A percentile compares a stretch with the other conserved stretches of the same genome.
Evolutionary conservation across 345 rosid genomes (phyloP).

Genomic region (Aethionema arabicum): DNA sequence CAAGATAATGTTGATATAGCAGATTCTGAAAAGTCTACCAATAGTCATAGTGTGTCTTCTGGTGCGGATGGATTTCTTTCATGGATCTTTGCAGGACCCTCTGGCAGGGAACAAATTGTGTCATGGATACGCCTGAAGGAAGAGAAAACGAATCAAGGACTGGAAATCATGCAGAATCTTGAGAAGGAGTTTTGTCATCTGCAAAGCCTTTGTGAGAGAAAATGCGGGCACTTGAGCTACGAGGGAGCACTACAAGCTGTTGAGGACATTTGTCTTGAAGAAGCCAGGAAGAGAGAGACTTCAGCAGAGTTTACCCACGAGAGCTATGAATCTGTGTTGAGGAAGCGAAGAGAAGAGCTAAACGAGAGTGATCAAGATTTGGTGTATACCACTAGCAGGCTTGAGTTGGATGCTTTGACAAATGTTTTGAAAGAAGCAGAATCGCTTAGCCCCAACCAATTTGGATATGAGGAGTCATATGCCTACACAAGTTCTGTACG

Average conservation of each 20-base stretch:
- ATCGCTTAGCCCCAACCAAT: constrained; percentile 63
- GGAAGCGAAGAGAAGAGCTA: constrained; percentile 68
- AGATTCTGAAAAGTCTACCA: constrained; percentile 35
- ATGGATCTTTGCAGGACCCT: constrained; percentile 82
- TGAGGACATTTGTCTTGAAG: constrained; percentile 81
- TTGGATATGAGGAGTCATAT: constrained; percentile 65
- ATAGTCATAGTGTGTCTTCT: constrained; percentile 39
- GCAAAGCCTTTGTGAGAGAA: constrained; percentile 80
- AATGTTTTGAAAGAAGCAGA: constrained; percentile 79
- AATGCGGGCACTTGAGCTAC: constrained; percentile 70
- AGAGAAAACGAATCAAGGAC: constrained; percentile 70
- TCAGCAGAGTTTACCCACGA: constrained; percentile 48
- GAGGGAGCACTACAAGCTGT: constrained; percentile 83
- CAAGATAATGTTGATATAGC: constrained; percentile 35
- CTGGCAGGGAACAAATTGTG: constrained; percentile 62
- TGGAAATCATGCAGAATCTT: constrained; percentile 69
- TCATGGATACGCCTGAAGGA: constrained; percentile 69
- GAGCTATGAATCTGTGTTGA: constrained; percentile 66
- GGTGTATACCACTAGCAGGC: constrained; percentile 43
- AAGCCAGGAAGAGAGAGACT: constrained; percentile 74
- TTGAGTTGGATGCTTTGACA: constrained; percentile 72
- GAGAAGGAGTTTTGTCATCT: constrained; percentile 78
- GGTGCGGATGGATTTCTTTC: constrained; percentile 60
- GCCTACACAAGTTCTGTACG: constrained; percentile 59
- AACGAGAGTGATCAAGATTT: constrained; percentile 54